Evolutionary conservation across 2,329 filamentous ascomycete species (phyloP), one percentile per base, ranked within the genome.

Genomic region (Xylariaceae sp.): DNA sequence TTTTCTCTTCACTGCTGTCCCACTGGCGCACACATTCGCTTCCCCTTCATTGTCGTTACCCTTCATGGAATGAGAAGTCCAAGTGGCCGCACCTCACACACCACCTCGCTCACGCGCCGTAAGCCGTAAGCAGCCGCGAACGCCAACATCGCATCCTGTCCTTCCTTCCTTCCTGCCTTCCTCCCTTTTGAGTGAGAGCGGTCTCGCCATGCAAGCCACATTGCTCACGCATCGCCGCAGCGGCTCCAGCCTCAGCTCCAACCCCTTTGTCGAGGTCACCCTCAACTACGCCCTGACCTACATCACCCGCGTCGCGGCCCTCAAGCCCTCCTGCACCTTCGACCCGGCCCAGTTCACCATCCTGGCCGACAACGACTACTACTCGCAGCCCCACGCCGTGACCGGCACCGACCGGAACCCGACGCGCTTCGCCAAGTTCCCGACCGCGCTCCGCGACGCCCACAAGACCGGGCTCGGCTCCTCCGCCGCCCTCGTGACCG

Each of bases 391-490:
- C 3, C 62, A 70, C 19, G 57, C 61, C 18, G 51, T 62, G 15
- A 39, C 45, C 16, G 45, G 39, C 45, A 47, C 43, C 19, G 48
- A 49, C 47, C 51, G 42, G 41, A 53, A 50, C 59, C 55, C 51
- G 44, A 65, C 55, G 13, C 80, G 81, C 47, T 97, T 97, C 69
- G 76, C 81, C 49, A 77, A 83, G 60, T 95, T 95, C 66, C 76
- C 78, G 33, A 83, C 91, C 13, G 78, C 82, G 4, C 77, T 98
- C 28, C 69, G 74, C 43, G 76, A 83, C 48, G 90, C 91, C 13
- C 86, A 96, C 74, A 98, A 98, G 72, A 98, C 93, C 0, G 93
- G 93, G 2, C 79, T 98, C 22, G 93, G 93, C 44, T 96, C 90
- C 9, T 96, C 90, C 1, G 93, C 93, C 3, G 93, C 93, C 3